Conservation (phyloP, 1,284 basidiomycete genomes). For the Microbotryum lychnidis-dioicae region DNA sequence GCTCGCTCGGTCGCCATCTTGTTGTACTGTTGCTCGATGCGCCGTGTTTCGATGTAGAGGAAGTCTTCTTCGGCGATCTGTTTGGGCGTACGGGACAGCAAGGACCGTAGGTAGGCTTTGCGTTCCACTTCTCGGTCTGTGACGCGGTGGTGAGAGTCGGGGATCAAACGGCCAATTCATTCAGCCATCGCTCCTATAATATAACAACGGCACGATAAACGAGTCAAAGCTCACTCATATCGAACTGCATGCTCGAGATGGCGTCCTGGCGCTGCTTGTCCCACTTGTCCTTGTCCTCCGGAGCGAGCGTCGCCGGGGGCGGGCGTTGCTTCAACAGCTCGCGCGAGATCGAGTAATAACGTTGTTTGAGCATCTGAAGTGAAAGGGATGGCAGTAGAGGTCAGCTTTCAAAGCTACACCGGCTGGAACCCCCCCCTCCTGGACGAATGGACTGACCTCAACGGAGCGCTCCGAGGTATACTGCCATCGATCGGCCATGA, state of each 20-base stretch:
- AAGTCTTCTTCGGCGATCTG: constrained; percentile 95
- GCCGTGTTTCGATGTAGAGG: constrained; percentile 85
- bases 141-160: not conserved
- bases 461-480: constrained; percentile 39
- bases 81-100: constrained; percentile 76
- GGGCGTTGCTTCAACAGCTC: constrained; percentile 76
- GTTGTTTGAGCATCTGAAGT: constrained; percentile 78
- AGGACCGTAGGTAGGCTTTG: constrained; percentile 75
- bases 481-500: constrained; percentile 85
- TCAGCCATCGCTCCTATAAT: too few relatives aligned
- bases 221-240: constrained; percentile 28
- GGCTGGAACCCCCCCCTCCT: too few relatives aligned
- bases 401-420: too few relatives aligned
- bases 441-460: constrained; percentile 14
- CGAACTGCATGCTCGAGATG: constrained; percentile 40
- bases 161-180: too few relatives aligned
- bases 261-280: constrained; percentile 52
- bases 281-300: constrained; percentile 65
- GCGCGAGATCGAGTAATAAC: constrained; percentile 88
- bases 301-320: constrained; percentile 60
- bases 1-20: constrained; percentile 83
- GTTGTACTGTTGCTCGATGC: constrained; percentile 85
- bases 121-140: constrained; percentile 78
- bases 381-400: not conserved
- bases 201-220: not conserved